Conservation (phyloP, 805 yeast genomes). For the Lipomyces starkeyi region DNA sequence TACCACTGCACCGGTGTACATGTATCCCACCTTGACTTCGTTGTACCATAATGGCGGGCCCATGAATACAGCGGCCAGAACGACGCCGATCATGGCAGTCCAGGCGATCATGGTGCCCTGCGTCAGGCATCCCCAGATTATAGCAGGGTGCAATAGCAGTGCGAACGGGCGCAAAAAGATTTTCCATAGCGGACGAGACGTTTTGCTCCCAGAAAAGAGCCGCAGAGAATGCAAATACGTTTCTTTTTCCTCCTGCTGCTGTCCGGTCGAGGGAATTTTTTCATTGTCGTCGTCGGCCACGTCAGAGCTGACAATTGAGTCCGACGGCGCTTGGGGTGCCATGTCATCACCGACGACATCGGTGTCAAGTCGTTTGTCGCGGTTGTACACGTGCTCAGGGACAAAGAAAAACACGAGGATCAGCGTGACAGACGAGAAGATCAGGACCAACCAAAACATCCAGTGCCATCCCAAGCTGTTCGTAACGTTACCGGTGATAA, state of each 20-base stretch:
- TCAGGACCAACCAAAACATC: constrained; percentile 33
- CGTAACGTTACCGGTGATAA: constrained; percentile 32
- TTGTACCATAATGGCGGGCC: constrained; percentile 37
- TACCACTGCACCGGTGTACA: constrained; percentile 34
- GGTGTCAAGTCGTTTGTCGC: constrained; percentile 26
- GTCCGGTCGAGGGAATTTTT: neutral
- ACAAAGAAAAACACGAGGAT: constrained; percentile 31
- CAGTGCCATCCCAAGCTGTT: constrained; percentile 36
- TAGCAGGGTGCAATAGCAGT: constrained; percentile 29
- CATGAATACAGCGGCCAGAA: constrained; percentile 35
- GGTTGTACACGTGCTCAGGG: constrained; percentile 33
- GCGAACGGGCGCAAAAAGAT: constrained; percentile 34
- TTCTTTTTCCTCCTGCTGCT: constrained; percentile 17
- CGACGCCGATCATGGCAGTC: constrained; percentile 37
- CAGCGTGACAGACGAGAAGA: constrained; percentile 28
- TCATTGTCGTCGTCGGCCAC: constrained; percentile 13
- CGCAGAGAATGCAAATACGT: constrained; percentile 25
- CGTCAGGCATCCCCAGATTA: constrained; percentile 33
- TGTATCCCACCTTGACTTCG: constrained; percentile 32
- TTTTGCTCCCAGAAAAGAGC: constrained; percentile 31
- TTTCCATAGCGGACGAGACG: constrained; percentile 34
- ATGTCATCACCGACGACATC: constrained; percentile 27
- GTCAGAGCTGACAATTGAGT: neutral
- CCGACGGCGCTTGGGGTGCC: neutral
- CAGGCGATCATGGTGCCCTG: constrained; percentile 38